Evolutionary conservation across 2,329 filamentous ascomycete species (phyloP).

Genomic region (Tricladium varicosporioides): DNA sequence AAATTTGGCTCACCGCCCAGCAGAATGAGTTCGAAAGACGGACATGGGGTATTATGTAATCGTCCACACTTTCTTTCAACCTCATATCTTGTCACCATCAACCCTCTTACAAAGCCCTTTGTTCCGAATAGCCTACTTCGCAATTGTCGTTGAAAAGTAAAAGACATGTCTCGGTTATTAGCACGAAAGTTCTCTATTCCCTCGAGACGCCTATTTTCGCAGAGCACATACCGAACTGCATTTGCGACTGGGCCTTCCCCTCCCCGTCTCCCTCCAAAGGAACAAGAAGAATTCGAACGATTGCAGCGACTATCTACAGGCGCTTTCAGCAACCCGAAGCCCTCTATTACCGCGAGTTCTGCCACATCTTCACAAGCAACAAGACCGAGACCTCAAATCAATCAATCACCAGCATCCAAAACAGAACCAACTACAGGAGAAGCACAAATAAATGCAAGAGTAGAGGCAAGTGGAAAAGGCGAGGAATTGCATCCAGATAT

Average conservation of each 20-base stretch:
- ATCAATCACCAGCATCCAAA: conserved; percentile 43
- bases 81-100: background rate
- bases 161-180: conserved; percentile 30
- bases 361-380: conserved; percentile 26
- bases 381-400: conserved; percentile 40
- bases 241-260: conserved; percentile 65
- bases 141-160: background rate
- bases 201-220: conserved; percentile 29
- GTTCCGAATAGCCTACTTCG: background rate
- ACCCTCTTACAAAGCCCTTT: background rate
- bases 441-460: conserved; percentile 38
- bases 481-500: conserved; percentile 70
- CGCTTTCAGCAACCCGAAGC: conserved; percentile 66
- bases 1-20: conserved; percentile 23
- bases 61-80: background rate
- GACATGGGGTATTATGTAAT: conserved; percentile 5
- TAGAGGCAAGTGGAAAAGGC: conserved; percentile 55
- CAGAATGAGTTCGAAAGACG: background rate
- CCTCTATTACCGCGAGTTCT: conserved; percentile 18
- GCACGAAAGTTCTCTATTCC: conserved; percentile 26
- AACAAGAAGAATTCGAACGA: conserved; percentile 87
- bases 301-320: conserved; percentile 77
- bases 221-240: conserved; percentile 29
- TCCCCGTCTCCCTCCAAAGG: conserved; percentile 80
- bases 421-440: conserved; percentile 19